phyloP scores from a whole-genome alignment of 805 yeast species.

The Sungouiella blattae region DNA sequence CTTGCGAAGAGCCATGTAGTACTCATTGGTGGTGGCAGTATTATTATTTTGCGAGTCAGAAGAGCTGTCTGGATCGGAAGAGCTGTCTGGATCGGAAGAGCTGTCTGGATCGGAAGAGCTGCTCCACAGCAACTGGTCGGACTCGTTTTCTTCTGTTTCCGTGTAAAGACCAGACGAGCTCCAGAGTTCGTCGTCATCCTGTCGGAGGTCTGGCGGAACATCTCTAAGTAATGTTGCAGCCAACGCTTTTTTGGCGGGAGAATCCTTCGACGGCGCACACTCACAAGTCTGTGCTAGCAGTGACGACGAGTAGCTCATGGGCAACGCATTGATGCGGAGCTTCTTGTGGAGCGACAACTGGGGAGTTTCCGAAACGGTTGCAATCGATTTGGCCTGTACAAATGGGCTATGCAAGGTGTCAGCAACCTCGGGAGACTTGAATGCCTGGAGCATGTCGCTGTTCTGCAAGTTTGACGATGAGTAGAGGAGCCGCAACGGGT shows the following conservation, averaged over 20 bases:
- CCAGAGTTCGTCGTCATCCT: constrained; percentile 20
- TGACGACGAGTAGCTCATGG: constrained; percentile 6
- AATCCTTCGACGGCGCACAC: constrained; percentile 1
- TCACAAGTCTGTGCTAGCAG: constrained; percentile 1
- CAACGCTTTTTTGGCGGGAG: constrained; percentile 8
- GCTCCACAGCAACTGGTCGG: constrained; percentile 4
- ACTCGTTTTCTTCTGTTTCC: constrained; percentile 18
- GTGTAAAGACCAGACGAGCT: constrained; percentile 24
- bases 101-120: neutral
- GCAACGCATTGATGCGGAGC: constrained; percentile 35
- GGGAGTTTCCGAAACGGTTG: constrained; percentile 35
- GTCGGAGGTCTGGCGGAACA: constrained; percentile 6
- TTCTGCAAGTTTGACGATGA: constrained; percentile 11
- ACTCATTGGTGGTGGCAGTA: no score
- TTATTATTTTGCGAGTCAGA: constrained; percentile 14
- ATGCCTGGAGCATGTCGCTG: constrained; percentile 3
- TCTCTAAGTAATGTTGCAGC: neutral
- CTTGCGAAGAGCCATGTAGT: constrained; percentile 14
- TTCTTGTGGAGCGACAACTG: constrained; percentile 40
- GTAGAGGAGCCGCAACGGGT: constrained; percentile 28
- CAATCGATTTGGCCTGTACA: constrained; percentile 26
- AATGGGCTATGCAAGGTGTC: constrained; percentile 8
- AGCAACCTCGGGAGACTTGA: neutral
- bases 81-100: constrained; percentile 3
- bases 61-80: constrained; percentile 3